A percentile compares a stretch with the other conserved stretches of the same genome.
phyloP scores from a whole-genome alignment of 2,329 filamentous ascomycete species.

The Daldinia sp. region DNA sequence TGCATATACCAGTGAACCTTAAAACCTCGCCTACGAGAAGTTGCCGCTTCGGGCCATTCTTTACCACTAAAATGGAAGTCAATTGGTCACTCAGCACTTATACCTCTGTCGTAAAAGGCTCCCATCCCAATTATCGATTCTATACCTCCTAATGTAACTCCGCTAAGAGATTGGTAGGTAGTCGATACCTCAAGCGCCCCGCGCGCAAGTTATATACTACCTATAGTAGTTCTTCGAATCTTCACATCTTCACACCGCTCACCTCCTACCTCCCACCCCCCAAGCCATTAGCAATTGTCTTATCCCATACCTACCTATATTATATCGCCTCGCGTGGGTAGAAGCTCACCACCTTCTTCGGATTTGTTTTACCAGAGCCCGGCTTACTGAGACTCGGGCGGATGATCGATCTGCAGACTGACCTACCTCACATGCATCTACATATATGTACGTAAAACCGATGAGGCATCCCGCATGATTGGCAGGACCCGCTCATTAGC shows the following conservation, averaged over 20 bases:
- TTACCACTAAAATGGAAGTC: conserved; percentile 21
- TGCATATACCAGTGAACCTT: conserved; percentile 19
- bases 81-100: conserved; percentile 28
- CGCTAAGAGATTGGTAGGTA: not conserved
- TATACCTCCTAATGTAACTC: not conserved
- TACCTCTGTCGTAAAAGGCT: conserved; percentile 12
- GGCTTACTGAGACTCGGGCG: conserved; percentile 27
- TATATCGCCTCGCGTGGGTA: conserved; percentile 21
- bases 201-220: not conserved
- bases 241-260: conserved; percentile 29
- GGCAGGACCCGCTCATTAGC: conserved; percentile 22
- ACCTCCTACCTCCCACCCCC: conserved; percentile 33
- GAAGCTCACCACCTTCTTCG: conserved; percentile 25
- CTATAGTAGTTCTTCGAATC: not conserved
- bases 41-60: conserved; percentile 33
- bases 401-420: conserved; percentile 32
- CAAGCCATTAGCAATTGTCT: conserved; percentile 9
- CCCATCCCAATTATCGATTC: not conserved
- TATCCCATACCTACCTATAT: conserved; percentile 15
- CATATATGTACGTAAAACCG: conserved; percentile 24
- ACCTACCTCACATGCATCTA: conserved; percentile 16
- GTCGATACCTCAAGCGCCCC: not conserved
- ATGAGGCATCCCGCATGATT: conserved; percentile 26
- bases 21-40: conserved; percentile 28
- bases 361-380: conserved; percentile 8